phyloP scores from a whole-genome alignment of 202 grass and related monocot genomes.

The Musa balbisiana region DNA sequence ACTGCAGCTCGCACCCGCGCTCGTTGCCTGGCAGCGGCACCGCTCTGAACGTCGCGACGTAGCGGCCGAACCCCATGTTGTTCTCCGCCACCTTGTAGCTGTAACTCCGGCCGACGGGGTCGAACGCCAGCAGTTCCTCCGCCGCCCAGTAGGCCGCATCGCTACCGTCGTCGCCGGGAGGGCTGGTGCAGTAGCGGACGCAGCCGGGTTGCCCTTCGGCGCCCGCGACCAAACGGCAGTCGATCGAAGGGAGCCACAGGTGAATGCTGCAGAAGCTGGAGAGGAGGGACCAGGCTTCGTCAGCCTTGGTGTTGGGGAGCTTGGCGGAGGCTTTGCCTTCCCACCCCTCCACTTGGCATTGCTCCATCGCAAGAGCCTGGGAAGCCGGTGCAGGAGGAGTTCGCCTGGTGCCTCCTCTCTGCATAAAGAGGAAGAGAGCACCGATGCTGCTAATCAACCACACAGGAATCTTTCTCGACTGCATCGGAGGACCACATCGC shows the following conservation, averaged over 20 bases:
- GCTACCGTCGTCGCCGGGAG: not conserved
- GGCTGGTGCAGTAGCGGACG: constrained; percentile 47
- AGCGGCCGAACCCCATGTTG: constrained; percentile 62
- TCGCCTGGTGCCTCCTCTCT: too few relatives aligned
- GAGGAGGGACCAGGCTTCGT: constrained; percentile 7
- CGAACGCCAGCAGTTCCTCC: constrained; percentile 59
- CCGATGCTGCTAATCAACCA: too few relatives aligned
- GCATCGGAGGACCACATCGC: too few relatives aligned
- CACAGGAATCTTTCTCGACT: too few relatives aligned
- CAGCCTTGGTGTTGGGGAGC: not conserved
- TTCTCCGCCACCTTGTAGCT: constrained; percentile 45
- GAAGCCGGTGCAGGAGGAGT: too few relatives aligned
- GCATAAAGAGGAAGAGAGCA: too few relatives aligned
- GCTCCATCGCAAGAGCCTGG: too few relatives aligned
- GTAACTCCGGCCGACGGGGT: constrained; percentile 34
- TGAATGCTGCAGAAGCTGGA: constrained; percentile 9
- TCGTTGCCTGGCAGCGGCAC: not conserved
- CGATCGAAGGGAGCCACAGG: not conserved
- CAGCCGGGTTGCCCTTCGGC: constrained; percentile 35
- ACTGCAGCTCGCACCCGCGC: constrained; percentile 42
- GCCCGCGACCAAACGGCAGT: constrained; percentile 12
- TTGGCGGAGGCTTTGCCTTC: not conserved
- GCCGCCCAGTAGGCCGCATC: constrained; percentile 30
- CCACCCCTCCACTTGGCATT: not conserved
- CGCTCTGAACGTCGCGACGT: constrained; percentile 41